These are phyloP conservation scores for Cephaloascus fragrans DNA, from an alignment of 805 yeast species.

Conservation along the genomic window DNA sequence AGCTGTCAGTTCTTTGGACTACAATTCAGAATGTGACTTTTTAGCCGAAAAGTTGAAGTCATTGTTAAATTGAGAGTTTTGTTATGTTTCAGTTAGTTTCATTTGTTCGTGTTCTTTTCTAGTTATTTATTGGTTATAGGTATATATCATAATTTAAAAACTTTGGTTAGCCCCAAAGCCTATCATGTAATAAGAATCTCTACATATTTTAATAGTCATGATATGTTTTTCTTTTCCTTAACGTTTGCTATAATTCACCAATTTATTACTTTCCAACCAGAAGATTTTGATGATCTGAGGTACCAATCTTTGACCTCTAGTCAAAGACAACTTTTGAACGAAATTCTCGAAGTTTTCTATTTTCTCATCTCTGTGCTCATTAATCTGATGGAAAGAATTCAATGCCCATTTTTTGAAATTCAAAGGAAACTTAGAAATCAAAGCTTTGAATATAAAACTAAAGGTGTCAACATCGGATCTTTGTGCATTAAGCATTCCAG, in stretches of 20 bases:
- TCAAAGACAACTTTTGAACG: conserved; percentile 22
- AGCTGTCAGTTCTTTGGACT: conserved; percentile 43
- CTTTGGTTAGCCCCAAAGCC: too few relatives aligned
- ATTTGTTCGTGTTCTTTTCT: not conserved
- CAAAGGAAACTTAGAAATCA: conserved; percentile 40
- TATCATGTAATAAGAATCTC: too few relatives aligned
- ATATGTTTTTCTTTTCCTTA: not conserved
- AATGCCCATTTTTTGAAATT: conserved; percentile 37
- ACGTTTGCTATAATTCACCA: conserved; percentile 26
- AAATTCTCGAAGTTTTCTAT: conserved; percentile 11
- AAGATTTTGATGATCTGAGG: conserved; percentile 48
- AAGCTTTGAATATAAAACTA: conserved; percentile 38
- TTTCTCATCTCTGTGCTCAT: conserved; percentile 1
- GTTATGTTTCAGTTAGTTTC: not conserved
- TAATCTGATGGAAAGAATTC: conserved; percentile 2
- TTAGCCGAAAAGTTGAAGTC: conserved; percentile 37
- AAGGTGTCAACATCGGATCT: conserved; percentile 54
- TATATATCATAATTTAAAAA: too few relatives aligned
- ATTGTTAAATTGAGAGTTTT: conserved; percentile 12
- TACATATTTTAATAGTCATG: too few relatives aligned
- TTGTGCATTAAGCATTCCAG: conserved; percentile 36
- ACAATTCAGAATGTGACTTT: conserved; percentile 47
- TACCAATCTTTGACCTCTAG: conserved; percentile 54
- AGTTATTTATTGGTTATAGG: not conserved
- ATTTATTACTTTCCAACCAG: conserved; percentile 56